These are phyloP conservation scores for Nemania serpens DNA, from an alignment of 2,329 filamentous ascomycete genomes.

Conservation along the genomic window DNA sequence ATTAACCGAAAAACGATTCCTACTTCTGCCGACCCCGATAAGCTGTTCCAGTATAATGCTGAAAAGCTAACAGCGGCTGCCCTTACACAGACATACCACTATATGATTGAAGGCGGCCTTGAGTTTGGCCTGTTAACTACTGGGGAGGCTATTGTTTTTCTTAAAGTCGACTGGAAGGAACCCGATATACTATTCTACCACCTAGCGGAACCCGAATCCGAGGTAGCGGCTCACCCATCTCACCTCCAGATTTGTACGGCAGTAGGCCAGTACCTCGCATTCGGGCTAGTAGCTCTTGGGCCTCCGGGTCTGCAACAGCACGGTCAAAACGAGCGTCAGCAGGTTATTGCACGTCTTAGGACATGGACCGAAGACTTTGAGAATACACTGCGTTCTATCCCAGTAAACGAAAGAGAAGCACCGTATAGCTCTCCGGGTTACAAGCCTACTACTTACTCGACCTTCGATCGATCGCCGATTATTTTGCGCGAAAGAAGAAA, in stretches of 20 bases:
- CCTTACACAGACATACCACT: conserved; percentile 53
- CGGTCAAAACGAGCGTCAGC: conserved; percentile 30
- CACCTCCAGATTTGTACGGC: conserved; percentile 34
- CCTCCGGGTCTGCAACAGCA: conserved; percentile 16
- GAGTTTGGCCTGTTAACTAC: conserved; percentile 50
- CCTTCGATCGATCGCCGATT: conserved; percentile 29
- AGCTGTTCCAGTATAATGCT: conserved; percentile 18
- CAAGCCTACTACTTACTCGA: conserved; percentile 29
- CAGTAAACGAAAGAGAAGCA: conserved; percentile 22
- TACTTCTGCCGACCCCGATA: conserved; percentile 17
- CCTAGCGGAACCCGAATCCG: conserved; percentile 37
- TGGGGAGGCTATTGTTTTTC: conserved; percentile 50
- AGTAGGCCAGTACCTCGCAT: conserved; percentile 40
- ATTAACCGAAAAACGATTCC: conserved; percentile 32
- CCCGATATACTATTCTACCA: conserved; percentile 41
- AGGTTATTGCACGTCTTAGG: conserved; percentile 17
- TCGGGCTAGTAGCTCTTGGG: conserved; percentile 38
- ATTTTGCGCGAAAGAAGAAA: background rate
- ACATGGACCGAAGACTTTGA: conserved; percentile 37
- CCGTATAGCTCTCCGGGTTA: conserved; percentile 24
- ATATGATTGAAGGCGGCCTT: conserved; percentile 53
- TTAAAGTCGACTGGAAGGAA: conserved; percentile 42
- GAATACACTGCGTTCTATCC: conserved; percentile 32
- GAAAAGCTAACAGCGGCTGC: conserved; percentile 41
- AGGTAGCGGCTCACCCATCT: conserved; percentile 33